These are phyloP conservation scores for Plasmodium fragile DNA, from an alignment of 169 alveolate species.

Conservation along the genomic window DNA sequence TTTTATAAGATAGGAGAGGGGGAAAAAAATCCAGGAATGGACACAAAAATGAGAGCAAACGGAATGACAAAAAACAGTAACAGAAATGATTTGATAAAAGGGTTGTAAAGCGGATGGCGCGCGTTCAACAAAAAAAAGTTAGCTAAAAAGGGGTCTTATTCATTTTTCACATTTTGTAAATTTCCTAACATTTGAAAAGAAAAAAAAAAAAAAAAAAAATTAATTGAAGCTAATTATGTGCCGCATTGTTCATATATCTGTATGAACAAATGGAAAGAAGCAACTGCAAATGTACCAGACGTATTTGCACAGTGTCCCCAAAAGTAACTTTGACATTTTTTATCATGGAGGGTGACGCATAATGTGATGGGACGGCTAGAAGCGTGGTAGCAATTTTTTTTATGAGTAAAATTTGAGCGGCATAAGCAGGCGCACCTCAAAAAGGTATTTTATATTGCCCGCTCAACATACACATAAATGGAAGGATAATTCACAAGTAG, in stretches of 20 bases:
- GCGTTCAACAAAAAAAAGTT: not conserved
- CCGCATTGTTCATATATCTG: not conserved
- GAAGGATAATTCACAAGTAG: not conserved
- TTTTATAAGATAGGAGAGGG: not conserved
- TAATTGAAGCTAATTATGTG: not conserved
- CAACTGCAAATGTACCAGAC: not conserved
- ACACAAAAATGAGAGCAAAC: not conserved
- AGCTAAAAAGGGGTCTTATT: not conserved
- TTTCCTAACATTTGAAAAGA: not conserved
- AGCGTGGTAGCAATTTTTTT: not conserved
- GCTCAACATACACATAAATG: not conserved
- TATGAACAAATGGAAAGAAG: not conserved
- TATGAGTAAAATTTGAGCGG: not conserved
- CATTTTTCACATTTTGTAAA: not conserved
- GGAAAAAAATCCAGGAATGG: not conserved
- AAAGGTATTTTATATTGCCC: not conserved
- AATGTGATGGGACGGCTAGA: not conserved
- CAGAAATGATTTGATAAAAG: not conserved
- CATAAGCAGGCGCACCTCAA: not conserved
- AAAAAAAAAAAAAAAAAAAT: no score
- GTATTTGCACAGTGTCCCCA: not conserved
- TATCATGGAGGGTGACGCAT: not conserved
- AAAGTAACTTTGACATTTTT: not conserved
- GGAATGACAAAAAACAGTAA: not conserved
- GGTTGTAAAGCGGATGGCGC: not conserved